Base-by-base conservation (phyloP, 345 rosid species). In the Hypericum perforatum region DNA sequence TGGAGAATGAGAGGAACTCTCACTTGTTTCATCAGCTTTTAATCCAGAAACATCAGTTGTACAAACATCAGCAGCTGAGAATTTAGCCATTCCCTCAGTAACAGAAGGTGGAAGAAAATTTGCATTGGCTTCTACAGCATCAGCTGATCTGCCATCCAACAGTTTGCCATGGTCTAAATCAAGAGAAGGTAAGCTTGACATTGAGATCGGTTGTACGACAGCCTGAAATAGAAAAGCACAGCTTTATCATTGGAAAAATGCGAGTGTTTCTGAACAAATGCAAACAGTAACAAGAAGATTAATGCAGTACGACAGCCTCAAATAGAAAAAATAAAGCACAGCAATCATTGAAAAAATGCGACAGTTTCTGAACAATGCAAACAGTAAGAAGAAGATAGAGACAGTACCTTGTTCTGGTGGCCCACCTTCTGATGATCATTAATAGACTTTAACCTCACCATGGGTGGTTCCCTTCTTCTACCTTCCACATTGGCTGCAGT, bases 371-470 rank as follows among this genome's bases (percentile, higher is more conserved):
- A 46, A 46, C 7, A 49, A 11, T 22, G 8, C n/a, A 43, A 41
- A 3, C 15, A 29, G 39, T 58, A 15, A 10, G 32, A 49, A 45
- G 45, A 15, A 41, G 5, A 59, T 16, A 15, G 53, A 11, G 5
- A 45, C 15, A 45, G 37, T 71, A 80, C 97, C 89, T 82, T 76
- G 60, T 65, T 61, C 45, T 50, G 70, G 32, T 69, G 74, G 49
- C 62, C 64, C 36, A 43, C 70, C 67, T 69, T 74, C 60, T 74
- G 83, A 54, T 60, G 54, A 62, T 84, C 78, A 64, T 81, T 76
- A 4, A 69, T 71, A 56, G 85, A 75, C 62, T 73, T 80, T 41
- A 80, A 75, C 63, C 78, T 58, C 63, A 72, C 63, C 69, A 76
- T 54, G 55, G 42, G 55, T 10, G 7, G 38, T 51, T 74, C 77